Evolutionary conservation across 2,329 filamentous ascomycete species (phyloP), one percentile per base, ranked within the genome.

Genomic region (Pseudocercospora eumusae): DNA sequence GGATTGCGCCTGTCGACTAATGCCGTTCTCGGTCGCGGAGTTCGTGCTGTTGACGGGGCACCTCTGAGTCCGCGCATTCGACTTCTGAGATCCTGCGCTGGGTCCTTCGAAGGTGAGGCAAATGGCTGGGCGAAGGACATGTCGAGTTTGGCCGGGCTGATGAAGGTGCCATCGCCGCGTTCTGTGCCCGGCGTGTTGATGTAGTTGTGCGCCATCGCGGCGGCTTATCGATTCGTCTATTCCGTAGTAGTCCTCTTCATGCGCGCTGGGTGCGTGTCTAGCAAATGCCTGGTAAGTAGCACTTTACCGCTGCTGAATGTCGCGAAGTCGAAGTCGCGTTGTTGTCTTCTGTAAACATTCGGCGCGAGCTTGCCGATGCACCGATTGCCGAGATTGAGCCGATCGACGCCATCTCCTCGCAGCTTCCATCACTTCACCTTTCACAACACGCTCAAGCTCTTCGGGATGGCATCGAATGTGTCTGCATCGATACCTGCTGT

Each of bases 81-180:
- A 65, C 88, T 87, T 53, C 96, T 80, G 23, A 97, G 79, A 70
- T 95, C 71, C 60, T 76, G 91, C 71, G 87, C 86, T 44, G 73
- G 76, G 73, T 88, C 86, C 76, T 91, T 93, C 27, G 83, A 85
- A 23, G 90, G 93, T 28, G 91, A 92, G 60, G 88, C 86, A 69
- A 97, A 96, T 0, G 93, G 95, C 61, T 91, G 87, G 74, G 96
- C 92, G 71, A 92, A 88, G 57, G 92, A 96, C 69, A 93, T 87
- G 70, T 96, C 92, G 73, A 96, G 87, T 28, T 67, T 65, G 45
- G 56, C 66, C 7, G 67, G 67, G 76, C 79, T 86, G 65, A 96
- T 82, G 76, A 88, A 93, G 68, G 92, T 96, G 77, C 87, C 87
- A 83, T 97, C 92, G 73, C 89, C 92, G 68, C 88, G 77, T 73